A percentile compares a stretch with the other conserved stretches of the same genome.
Conservation (phyloP, 2,329 filamentous ascomycete genomes). For the Fusarium napiforme region DNA sequence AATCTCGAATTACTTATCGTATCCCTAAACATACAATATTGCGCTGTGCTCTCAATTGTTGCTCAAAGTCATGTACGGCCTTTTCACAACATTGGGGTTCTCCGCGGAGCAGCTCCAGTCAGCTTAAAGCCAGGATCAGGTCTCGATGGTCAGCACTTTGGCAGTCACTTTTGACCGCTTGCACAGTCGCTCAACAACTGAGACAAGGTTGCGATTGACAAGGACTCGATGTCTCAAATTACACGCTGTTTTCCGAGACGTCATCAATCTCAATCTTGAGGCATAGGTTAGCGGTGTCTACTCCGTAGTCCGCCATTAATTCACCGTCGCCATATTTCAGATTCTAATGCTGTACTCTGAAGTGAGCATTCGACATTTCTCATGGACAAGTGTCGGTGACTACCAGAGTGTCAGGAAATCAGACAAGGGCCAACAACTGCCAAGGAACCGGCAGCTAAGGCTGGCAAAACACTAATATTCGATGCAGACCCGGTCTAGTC, state of each 20-base stretch:
- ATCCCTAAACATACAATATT: background rate
- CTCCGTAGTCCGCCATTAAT: no score
- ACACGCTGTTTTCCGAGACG: background rate
- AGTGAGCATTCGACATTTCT: background rate
- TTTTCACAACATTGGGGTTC: background rate
- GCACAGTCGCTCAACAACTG: background rate
- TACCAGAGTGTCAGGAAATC: background rate
- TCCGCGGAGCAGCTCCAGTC: background rate
- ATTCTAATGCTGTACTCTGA: background rate
- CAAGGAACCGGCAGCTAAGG: background rate
- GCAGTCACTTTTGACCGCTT: background rate
- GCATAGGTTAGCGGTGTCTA: rapidly evolving
- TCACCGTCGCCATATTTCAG: background rate
- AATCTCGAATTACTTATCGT: background rate
- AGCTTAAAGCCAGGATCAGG: background rate
- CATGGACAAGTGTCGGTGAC: background rate
- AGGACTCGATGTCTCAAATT: background rate
- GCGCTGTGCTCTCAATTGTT: background rate
- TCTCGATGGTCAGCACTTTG: background rate
- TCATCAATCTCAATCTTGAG: background rate
- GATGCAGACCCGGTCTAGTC: background rate
- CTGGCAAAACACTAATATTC: background rate
- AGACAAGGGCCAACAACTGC: background rate
- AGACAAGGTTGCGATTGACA: background rate
- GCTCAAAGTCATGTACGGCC: rapidly evolving